Conservation (phyloP, 768 basidiomycete genomes). For the Boletus subparvulus region DNA sequence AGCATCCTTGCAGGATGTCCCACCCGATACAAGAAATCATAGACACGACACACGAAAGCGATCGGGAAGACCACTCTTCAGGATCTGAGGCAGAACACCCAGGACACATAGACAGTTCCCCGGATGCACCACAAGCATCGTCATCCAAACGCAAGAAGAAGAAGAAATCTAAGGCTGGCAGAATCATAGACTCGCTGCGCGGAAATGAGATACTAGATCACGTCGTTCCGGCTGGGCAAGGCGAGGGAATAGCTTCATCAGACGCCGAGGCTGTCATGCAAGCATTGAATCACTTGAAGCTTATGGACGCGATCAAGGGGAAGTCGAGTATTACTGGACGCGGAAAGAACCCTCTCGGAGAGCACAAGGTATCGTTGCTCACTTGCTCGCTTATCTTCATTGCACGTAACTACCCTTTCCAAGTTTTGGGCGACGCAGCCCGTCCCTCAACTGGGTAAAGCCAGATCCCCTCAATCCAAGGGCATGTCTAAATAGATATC, state of each 20-base stretch:
- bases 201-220: slow-evolving; percentile 60
- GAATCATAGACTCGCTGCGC: slow-evolving; percentile 47
- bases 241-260: slow-evolving; percentile 41
- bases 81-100: slow-evolving; percentile 32
- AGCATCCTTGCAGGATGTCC: slow-evolving; percentile 21
- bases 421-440: slow-evolving; percentile 99
- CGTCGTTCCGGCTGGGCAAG: slow-evolving; percentile 60
- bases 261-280: slow-evolving; percentile 66
- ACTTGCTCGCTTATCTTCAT: slow-evolving; percentile 2
- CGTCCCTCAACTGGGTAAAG: slow-evolving; percentile 80
- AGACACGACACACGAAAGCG: slow-evolving; percentile 37
- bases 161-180: slow-evolving; percentile 77
- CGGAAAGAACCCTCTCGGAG: slow-evolving; percentile 78
- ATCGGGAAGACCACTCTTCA: slow-evolving; percentile 34
- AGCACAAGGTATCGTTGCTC: slow-evolving; percentile 70
- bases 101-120: slow-evolving; percentile 11
- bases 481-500: neutral
- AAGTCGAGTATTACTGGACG: slow-evolving; percentile 74
- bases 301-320: slow-evolving; percentile 84
- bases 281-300: slow-evolving; percentile 73
- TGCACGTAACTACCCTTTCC: slow-evolving; percentile 5
- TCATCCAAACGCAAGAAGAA: slow-evolving; percentile 75
- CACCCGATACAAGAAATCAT: slow-evolving; percentile 42
- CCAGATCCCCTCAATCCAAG: neutral
- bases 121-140: slow-evolving; percentile 30